phyloP scores from a whole-genome alignment of 805 yeast genomes.

The Yamadazyma insecticola region DNA sequence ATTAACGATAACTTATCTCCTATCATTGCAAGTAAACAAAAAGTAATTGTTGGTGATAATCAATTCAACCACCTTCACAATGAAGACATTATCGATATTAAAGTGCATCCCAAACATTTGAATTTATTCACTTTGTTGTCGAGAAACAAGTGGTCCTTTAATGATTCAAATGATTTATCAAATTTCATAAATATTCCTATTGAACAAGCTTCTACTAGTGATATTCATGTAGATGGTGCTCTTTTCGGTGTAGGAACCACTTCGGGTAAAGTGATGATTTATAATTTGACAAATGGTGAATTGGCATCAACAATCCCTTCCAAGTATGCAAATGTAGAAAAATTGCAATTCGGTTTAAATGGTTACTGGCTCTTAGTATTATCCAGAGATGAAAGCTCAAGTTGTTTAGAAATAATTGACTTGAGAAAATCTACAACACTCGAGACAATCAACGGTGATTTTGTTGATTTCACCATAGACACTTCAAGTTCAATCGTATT shows the following conservation, averaged over 20 bases:
- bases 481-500: conserved; percentile 31
- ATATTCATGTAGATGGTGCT: conserved; percentile 47
- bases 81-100: conserved; percentile 17
- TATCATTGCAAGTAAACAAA: conserved; percentile 14
- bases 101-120: conserved; percentile 29
- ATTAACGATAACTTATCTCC: conserved; percentile 11
- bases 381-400: conserved; percentile 12
- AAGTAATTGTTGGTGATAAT: conserved; percentile 4
- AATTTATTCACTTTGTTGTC: conserved; percentile 18
- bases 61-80: too few relatives aligned
- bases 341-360: conserved; percentile 52
- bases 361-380: conserved; percentile 57
- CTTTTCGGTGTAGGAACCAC: conserved; percentile 36
- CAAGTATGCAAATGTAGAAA: conserved; percentile 19
- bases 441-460: conserved; percentile 22
- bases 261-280: conserved; percentile 30
- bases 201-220: conserved; percentile 16
- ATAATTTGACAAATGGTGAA: conserved; percentile 34
- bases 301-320: conserved; percentile 28
- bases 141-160: background rate
- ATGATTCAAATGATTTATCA: background rate
- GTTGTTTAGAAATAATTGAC: conserved; percentile 41
- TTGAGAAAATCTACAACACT: conserved; percentile 36
- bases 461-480: conserved; percentile 26
- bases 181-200: conserved; percentile 4